Evolutionary conservation across 1,284 basidiomycete species (phyloP).

Genomic region (Microbotryomycetes sp.): DNA sequence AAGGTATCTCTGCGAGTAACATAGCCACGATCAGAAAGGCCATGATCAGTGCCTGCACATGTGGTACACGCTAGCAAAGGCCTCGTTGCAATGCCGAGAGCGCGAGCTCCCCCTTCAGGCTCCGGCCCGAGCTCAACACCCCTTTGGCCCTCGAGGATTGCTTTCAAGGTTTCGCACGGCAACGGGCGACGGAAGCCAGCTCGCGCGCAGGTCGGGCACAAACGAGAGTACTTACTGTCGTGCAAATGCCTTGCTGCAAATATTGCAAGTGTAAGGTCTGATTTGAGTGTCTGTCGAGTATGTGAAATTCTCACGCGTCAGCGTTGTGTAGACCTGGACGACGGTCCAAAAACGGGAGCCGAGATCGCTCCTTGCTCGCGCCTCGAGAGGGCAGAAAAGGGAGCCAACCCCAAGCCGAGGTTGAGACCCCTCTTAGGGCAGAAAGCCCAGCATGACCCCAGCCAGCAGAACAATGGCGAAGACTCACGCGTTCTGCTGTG

Average conservation of each 20-base stretch:
- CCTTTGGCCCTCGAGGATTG: not conserved
- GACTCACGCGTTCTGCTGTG: slow-evolving; percentile 30
- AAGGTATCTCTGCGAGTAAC: slow-evolving; percentile 24
- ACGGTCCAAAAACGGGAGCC: not conserved
- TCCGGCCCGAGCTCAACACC: not conserved
- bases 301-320: too few relatives aligned
- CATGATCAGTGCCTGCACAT: slow-evolving; percentile 3
- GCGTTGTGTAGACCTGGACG: not conserved
- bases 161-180: not conserved
- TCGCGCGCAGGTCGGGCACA: not conserved
- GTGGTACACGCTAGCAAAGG: too few relatives aligned
- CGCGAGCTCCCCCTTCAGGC: not conserved
- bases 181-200: not conserved
- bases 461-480: not conserved
- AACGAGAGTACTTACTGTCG: slow-evolving; percentile 22
- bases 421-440: not conserved
- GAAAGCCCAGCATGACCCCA: not conserved
- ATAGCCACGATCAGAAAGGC: not conserved
- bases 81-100: not conserved
- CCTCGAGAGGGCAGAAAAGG: not conserved
- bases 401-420: not conserved
- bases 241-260: slow-evolving; percentile 31
- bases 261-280: slow-evolving; percentile 26
- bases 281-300: slow-evolving; percentile 13
- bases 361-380: not conserved